Percentiles rank a stretch among this genome's conserved stretches.
These are phyloP conservation scores for Aplosporella prunicola DNA, from an alignment of 2,329 filamentous ascomycete species.

Conservation along the genomic window DNA sequence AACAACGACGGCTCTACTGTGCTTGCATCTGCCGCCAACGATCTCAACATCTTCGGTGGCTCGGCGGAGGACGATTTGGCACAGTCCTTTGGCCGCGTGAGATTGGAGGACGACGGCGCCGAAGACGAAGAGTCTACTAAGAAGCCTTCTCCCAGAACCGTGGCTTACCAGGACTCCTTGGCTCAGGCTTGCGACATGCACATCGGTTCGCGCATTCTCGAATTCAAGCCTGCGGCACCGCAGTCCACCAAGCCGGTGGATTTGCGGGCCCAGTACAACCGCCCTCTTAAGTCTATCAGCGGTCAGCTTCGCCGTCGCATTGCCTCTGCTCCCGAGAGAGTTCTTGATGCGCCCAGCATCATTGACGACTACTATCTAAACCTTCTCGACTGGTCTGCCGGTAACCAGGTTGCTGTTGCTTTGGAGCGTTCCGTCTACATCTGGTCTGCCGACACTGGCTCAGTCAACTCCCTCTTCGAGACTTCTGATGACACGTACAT, in stretches of 20 bases:
- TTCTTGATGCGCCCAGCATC: constrained; percentile 89
- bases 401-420: constrained; percentile 96
- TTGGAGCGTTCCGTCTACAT: constrained; percentile 96
- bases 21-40: constrained; percentile 63
- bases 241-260: constrained; percentile 98
- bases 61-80: constrained; percentile 52
- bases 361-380: constrained; percentile 99
- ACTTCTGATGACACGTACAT: constrained; percentile 86
- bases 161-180: constrained; percentile 85
- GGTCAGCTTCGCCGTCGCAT: constrained; percentile 88
- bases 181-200: constrained; percentile 87
- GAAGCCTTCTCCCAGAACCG: constrained; percentile 75
- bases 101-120: constrained; percentile 57
- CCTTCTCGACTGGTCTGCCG: constrained; percentile 93
- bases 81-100: constrained; percentile 33
- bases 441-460: constrained; percentile 92
- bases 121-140: constrained; percentile 53
- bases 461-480: constrained; percentile 81
- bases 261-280: constrained; percentile 94
- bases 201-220: constrained; percentile 88
- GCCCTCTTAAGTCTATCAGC: constrained; percentile 72
- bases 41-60: constrained; percentile 52
- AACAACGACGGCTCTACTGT: constrained; percentile 62
- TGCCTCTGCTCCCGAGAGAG: constrained; percentile 87
- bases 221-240: constrained; percentile 96